phyloP scores from a whole-genome alignment of 257 asterid species.

The Knoxia roxburghii region DNA sequence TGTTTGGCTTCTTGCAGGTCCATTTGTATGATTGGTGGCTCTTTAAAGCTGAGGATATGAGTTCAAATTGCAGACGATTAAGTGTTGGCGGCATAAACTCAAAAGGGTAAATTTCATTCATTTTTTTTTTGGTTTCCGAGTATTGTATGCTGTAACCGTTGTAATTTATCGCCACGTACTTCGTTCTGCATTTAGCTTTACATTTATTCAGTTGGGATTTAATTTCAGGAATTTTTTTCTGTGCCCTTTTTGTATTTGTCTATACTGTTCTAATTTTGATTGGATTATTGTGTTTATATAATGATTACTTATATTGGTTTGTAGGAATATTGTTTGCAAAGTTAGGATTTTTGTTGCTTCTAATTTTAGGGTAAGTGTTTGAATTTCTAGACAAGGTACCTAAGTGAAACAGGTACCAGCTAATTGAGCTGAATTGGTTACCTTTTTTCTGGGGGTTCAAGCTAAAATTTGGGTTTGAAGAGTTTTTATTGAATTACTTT shows the following conservation, averaged over 20 bases:
- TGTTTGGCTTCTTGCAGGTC: not conserved
- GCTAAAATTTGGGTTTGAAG: not conserved
- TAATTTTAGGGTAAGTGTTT: not conserved
- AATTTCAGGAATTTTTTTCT: not conserved
- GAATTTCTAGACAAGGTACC: not conserved
- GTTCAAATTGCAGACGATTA: conserved; percentile 31
- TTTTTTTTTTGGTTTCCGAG: conserved; percentile 4
- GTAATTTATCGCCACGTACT: not conserved
- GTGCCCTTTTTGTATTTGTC: not conserved
- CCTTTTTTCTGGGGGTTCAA: not conserved
- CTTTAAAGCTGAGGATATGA: conserved; percentile 29
- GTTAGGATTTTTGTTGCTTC: not conserved
- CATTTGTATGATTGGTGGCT: conserved; percentile 62
- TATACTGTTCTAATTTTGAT: not conserved
- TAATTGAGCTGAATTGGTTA: not conserved
- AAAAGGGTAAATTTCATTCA: conserved; percentile 12
- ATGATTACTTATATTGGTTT: not conserved
- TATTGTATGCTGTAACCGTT: not conserved
- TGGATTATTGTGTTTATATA: not conserved
- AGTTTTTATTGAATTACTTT: not conserved
- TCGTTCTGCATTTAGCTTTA: not conserved
- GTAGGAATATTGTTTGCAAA: not conserved
- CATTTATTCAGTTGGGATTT: not conserved
- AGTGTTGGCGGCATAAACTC: conserved; percentile 48
- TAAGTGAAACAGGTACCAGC: not conserved